A percentile compares a stretch with the other conserved stretches of the same genome.
Conservation (phyloP, 208 protist genomes). For the Trypanosoma vivax region DNA sequence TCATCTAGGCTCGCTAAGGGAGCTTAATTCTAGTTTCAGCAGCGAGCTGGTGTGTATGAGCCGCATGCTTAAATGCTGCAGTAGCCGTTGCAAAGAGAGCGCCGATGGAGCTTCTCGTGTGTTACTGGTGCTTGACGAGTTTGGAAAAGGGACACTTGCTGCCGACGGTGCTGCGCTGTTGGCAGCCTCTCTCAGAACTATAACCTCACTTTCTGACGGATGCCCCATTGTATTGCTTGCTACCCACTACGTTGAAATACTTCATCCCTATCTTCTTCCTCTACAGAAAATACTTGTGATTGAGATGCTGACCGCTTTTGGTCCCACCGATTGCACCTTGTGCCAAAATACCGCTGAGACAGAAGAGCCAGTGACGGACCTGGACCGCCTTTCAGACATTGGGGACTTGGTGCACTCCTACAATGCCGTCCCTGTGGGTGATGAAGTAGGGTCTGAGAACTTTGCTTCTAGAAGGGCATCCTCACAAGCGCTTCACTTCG, state of each 20-base stretch:
- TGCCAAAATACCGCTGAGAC: background rate
- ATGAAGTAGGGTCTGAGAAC: background rate
- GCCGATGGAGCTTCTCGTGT: constrained; percentile 24
- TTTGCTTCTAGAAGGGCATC: background rate
- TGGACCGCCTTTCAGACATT: background rate
- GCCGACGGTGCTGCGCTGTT: constrained; percentile 82
- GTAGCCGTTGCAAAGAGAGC: constrained; percentile 4
- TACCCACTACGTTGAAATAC: constrained; percentile 66
- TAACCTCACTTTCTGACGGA: constrained; percentile 20
- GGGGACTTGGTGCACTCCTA: constrained; percentile 17
- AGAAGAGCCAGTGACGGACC: background rate
- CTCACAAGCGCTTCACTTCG: constrained; percentile 20
- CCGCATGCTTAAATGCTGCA: constrained; percentile 45
- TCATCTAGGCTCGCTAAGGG: constrained; percentile 2
- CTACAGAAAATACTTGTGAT: constrained; percentile 13
- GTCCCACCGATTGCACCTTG: background rate
- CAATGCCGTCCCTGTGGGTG: constrained; percentile 4
- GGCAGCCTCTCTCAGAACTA: constrained; percentile 45
- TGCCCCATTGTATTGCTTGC: constrained; percentile 51
- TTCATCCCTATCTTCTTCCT: constrained; percentile 17
- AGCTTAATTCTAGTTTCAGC: constrained; percentile 59
- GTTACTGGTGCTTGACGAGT: constrained; percentile 91
- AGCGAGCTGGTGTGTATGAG: constrained; percentile 60
- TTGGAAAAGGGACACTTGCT: constrained; percentile 90
- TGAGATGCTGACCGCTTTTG: constrained; percentile 19